Conservation (phyloP, 2,329 filamentous ascomycete species). For the Hypoxylon sp. region DNA sequence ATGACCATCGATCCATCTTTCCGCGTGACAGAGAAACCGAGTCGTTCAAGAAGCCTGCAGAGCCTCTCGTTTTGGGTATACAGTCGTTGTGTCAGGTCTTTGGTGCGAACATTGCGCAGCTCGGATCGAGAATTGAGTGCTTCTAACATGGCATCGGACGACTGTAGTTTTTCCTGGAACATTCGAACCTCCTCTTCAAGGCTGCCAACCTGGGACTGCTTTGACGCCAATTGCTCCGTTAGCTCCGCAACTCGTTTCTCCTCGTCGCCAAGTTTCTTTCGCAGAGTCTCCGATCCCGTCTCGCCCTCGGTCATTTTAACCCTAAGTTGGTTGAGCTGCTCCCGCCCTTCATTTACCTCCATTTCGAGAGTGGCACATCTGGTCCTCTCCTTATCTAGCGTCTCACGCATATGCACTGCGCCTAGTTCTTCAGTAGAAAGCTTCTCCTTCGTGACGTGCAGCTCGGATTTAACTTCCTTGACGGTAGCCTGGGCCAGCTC, state of each 20-base stretch:
- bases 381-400: constrained; percentile 65
- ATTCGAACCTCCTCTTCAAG: constrained; percentile 81
- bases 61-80: constrained; percentile 88
- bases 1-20: constrained; percentile 80
- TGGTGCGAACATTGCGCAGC: constrained; percentile 77
- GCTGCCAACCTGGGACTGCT: constrained; percentile 80
- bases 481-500: constrained; percentile 69
- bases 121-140: constrained; percentile 71
- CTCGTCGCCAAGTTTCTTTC: constrained; percentile 79
- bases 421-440: constrained; percentile 65
- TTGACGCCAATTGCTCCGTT: constrained; percentile 77
- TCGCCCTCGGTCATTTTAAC: constrained; percentile 83
- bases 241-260: constrained; percentile 77
- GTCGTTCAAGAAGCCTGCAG: constrained; percentile 83
- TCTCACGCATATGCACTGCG: constrained; percentile 66
- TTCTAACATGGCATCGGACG: constrained; percentile 65
- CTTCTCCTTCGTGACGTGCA: constrained; percentile 65
- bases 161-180: constrained; percentile 73
- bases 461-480: constrained; percentile 68
- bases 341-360: constrained; percentile 73
- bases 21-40: constrained; percentile 85
- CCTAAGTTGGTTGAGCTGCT: constrained; percentile 76
- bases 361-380: constrained; percentile 66
- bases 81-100: constrained; percentile 85
- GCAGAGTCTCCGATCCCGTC: constrained; percentile 82